Base-by-base conservation (phyloP, 2,329 filamentous ascomycete species). In the Aspergillus calidoustus region DNA sequence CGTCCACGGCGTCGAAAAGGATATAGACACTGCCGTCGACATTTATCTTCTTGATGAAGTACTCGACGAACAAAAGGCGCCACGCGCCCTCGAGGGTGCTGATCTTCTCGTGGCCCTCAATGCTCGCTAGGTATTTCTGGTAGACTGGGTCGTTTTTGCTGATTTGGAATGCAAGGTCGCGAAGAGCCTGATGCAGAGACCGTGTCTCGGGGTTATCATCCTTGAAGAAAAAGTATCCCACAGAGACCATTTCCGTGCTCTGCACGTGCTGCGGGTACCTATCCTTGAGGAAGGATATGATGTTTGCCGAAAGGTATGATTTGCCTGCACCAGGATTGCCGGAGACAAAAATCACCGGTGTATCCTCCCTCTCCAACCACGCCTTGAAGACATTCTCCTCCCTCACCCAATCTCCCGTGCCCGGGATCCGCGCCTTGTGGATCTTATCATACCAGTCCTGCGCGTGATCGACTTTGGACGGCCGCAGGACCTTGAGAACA, bases 181-280 rank as follows among this genome's bases (percentile, higher is more conserved):
- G 74, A 5, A 84, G 71, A 1, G 80, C 81, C 57, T 81, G 79
- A 9, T 79, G 73, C 7, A 82, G 74, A 4, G 79, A 82, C 47
- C 80, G 70, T 0, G 80, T 81, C 41, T 81, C 75, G 1, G 81
- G 79, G 57, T 81, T 80, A 61, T 81, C 80, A 55, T 81, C 78
- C 28, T 80, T 77, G 68, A 83, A 83, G 68, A 81, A 84, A 58
- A 82, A 82, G 68, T 82, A 84, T 0, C 73, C 81, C n/a, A 78
- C 66, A 11, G 75, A 77, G 0, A 70, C 57, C 11, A 57, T 60
- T 2, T 66, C 64, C 5, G 62, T 54, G 23, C 65, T 47, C 4
- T 68, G 54, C 7, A 59, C 58, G 6, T 60, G 49, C 49, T 71
- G n/a, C 73, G 70, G 28, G 74, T 72, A n/a, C 75, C 72, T 4